These are phyloP conservation scores for Arthrobotrys conoides DNA, from an alignment of 2,329 filamentous ascomycete genomes.

Conservation along the genomic window DNA sequence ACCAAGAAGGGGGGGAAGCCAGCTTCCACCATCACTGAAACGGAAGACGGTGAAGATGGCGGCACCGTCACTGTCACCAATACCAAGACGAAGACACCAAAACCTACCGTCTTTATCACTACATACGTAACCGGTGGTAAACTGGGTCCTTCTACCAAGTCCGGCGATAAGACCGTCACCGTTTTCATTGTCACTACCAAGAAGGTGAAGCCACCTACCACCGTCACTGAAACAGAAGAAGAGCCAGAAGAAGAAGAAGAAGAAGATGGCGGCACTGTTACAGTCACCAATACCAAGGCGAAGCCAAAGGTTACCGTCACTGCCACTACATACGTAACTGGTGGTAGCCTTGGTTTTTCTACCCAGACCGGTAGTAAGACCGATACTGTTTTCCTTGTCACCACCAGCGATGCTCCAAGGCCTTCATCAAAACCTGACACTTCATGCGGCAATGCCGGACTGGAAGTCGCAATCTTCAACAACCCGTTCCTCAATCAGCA, in stretches of 20 bases:
- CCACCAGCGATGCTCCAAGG: neutral
- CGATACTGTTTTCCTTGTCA: conserved; percentile 10
- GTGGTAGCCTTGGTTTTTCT: conserved; percentile 5
- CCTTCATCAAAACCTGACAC: conserved; percentile 27
- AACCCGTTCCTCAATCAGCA: conserved; percentile 22
- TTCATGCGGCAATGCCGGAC: conserved; percentile 26
- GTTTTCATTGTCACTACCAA: conserved; percentile 11
- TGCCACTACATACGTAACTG: conserved; percentile 13
- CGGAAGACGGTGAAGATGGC: conserved; percentile 2
- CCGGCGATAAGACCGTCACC: conserved; percentile 9
- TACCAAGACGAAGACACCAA: conserved; percentile 14
- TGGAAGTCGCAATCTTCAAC: conserved; percentile 30
- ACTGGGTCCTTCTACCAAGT: conserved; percentile 7
- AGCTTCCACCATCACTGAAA: neutral
- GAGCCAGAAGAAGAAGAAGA: neutral
- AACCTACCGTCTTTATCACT: conserved; percentile 9
- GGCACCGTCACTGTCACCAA: conserved; percentile 16
- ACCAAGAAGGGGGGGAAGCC: conserved; percentile 2
- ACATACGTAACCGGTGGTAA: conserved; percentile 10
- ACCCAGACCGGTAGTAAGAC: conserved; percentile 2
- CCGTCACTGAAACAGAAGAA: conserved; percentile 10
- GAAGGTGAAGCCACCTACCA: neutral
- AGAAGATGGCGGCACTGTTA: conserved; percentile 3
- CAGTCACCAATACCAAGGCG: conserved; percentile 17
- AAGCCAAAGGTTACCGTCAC: conserved; percentile 5